Evolutionary conservation across 805 yeast species (phyloP), one percentile per base, ranked within the genome.

Genomic region (Blastobotrys robertii): DNA sequence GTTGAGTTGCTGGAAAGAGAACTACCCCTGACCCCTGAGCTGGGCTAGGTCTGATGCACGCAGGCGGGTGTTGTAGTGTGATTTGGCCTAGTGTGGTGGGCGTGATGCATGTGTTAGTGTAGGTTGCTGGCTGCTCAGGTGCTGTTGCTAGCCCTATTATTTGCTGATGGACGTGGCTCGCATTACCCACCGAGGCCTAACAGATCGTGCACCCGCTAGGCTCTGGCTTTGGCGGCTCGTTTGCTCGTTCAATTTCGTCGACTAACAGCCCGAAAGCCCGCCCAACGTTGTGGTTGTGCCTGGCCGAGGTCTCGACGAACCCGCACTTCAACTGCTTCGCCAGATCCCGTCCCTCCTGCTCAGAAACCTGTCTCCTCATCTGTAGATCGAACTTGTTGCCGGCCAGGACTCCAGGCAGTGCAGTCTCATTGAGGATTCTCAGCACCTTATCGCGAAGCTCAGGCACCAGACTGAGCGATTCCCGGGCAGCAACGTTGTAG

Each of bases 231-330:
- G 37, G 28, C 22, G 51, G 44, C 11, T 39, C 31, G 15, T 30
- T 31, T 12, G 37, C 38, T 45, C 67, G 65, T 59, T 83, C 92
- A 49, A 84, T 81, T 50, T 73, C 75, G 39, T 67, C 70, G 34
- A 77, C 65, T 50, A 84, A 67, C 31, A 69, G 62, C 49, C 80
- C 77, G 58, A 84, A 84, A 11, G 81, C 77, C 50, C 67, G 57
- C 45, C 59, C 62, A 29, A 85, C 84, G 56, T 85, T 84, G 58
- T 75, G 77, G 55, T 84, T 77, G 47, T 81, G 76, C 54, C 87
- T 80, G 12, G 94, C 94, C 34, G 84, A 76, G 8, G 94, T 83
- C 65, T 85, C 95, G 55, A 85, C 72, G 60, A 83, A 86, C 13
- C 83, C 84, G 52, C 83, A 74, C 42, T 70, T 67, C 56, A 84